These are phyloP conservation scores for Piromyces finnis DNA, from an alignment of 192 early-diverging fungal species.

Conservation along the genomic window DNA sequence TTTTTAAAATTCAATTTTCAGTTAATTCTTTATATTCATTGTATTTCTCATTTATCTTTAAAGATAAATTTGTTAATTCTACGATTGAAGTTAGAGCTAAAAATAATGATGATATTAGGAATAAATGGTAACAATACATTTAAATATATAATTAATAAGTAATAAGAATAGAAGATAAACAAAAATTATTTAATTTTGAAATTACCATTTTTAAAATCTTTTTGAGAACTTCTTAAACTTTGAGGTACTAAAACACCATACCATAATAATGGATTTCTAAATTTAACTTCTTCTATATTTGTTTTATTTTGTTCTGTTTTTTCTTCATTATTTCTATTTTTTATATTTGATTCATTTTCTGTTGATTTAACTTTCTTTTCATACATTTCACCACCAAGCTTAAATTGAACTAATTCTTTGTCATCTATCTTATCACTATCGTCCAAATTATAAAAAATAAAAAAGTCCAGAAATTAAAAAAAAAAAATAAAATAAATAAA, in stretches of 20 bases:
- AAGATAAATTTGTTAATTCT: background rate
- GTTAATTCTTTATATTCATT: background rate
- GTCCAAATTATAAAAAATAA: no score
- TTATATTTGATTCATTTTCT: background rate
- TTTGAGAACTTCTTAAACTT: background rate
- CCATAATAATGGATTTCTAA: background rate
- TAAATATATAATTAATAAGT: no score
- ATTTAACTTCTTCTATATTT: background rate
- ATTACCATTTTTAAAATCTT: background rate
- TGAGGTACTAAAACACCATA: background rate
- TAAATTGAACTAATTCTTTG: background rate
- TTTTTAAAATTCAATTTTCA: background rate
- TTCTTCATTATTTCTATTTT: background rate
- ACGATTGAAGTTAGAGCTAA: background rate
- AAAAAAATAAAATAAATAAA: no score
- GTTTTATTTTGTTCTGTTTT: background rate
- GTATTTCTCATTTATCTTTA: background rate
- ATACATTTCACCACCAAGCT: background rate
- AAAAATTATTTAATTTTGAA: background rate
- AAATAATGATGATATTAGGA: no score
- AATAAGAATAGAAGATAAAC: no score
- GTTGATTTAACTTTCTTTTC: background rate
- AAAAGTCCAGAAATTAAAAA: no score
- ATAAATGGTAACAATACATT: no score
- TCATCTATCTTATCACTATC: background rate